Evolutionary conservation across 2,329 filamentous ascomycete species (phyloP).

Genomic region (Fusarium euwallaceae): DNA sequence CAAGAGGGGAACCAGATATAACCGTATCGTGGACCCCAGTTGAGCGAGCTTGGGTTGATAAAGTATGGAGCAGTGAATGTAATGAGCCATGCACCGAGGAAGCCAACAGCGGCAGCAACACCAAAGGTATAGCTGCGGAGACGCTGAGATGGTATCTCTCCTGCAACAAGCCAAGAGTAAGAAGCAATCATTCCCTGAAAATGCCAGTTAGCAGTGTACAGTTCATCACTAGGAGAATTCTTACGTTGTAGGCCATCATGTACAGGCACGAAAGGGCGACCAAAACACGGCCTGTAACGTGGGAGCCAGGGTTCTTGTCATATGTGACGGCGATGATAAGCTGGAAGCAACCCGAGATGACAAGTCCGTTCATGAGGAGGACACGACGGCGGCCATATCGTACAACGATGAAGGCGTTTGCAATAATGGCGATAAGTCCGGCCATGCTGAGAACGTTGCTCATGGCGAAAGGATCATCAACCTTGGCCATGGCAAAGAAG

Average conservation of each 20-base stretch:
- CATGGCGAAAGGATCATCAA: conserved; percentile 41
- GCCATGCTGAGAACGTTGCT: conserved; percentile 42
- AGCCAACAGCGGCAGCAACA: conserved; percentile 33
- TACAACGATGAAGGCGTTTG: conserved; percentile 39
- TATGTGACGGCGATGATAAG: conserved; percentile 39
- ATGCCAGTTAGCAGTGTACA: fast-evolving
- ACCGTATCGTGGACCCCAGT: conserved; percentile 43
- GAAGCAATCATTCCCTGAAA: conserved; percentile 42
- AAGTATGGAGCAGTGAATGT: conserved; percentile 44
- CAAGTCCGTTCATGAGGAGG: conserved; percentile 20
- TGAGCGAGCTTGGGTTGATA: conserved; percentile 39
- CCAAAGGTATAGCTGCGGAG: conserved; percentile 42
- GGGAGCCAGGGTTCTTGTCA: conserved; percentile 29
- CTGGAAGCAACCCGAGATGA: conserved; percentile 33
- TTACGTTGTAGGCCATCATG: conserved; percentile 42
- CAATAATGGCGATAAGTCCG: conserved; percentile 37
- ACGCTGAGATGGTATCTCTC: conserved; percentile 42
- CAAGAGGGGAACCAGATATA: conserved; percentile 44
- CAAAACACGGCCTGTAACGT: conserved; percentile 32
- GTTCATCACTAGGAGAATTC: fast-evolving
- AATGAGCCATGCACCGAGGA: conserved; percentile 41
- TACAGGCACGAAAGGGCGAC: conserved; percentile 42
- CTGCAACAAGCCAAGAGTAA: conserved; percentile 41
- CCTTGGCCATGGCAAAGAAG: conserved; percentile 42
- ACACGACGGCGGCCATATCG: conserved; percentile 36